These are phyloP conservation scores for Xylaria acuta DNA, from an alignment of 495 filamentous ascomycete species.

Conservation along the genomic window DNA sequence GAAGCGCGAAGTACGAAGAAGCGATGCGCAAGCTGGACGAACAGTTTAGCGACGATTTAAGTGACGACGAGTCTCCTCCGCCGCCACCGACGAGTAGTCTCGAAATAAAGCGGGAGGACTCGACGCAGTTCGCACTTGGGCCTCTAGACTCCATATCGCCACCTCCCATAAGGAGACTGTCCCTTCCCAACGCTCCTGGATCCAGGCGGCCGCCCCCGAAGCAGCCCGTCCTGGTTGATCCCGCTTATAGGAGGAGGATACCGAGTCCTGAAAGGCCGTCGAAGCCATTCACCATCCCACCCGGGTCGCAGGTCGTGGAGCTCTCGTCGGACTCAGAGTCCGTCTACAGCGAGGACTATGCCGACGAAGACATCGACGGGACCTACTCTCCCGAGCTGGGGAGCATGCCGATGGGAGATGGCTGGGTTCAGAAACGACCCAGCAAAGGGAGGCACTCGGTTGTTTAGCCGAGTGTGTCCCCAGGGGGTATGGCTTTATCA, in stretches of 20 bases:
- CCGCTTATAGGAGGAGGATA: background rate
- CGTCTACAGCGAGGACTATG: slow-evolving; percentile 45
- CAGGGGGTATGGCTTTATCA: background rate
- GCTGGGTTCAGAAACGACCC: slow-evolving; percentile 37
- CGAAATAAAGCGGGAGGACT: slow-evolving; percentile 1
- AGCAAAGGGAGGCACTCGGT: background rate
- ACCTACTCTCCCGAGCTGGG: slow-evolving; percentile 41
- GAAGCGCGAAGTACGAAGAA: slow-evolving; percentile 10
- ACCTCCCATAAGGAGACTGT: slow-evolving; percentile 15
- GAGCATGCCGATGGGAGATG: slow-evolving; percentile 32
- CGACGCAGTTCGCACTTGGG: slow-evolving; percentile 9
- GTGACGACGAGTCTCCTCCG: background rate
- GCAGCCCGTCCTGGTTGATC: background rate
- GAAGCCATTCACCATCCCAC: slow-evolving; percentile 40
- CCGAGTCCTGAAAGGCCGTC: slow-evolving; percentile 15
- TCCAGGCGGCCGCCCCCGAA: background rate
- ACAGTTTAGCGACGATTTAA: background rate
- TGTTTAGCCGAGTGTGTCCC: background rate
- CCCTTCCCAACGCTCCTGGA: no score
- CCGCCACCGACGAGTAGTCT: background rate
- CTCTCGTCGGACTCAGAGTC: slow-evolving; percentile 50
- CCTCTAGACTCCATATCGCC: slow-evolving; percentile 30
- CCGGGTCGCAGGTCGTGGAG: slow-evolving; percentile 48
- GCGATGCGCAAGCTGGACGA: slow-evolving; percentile 22
- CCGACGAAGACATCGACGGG: slow-evolving; percentile 51